Conservation (phyloP, 192 early-diverging fungal species). For the Dimargaris verticillata region DNA sequence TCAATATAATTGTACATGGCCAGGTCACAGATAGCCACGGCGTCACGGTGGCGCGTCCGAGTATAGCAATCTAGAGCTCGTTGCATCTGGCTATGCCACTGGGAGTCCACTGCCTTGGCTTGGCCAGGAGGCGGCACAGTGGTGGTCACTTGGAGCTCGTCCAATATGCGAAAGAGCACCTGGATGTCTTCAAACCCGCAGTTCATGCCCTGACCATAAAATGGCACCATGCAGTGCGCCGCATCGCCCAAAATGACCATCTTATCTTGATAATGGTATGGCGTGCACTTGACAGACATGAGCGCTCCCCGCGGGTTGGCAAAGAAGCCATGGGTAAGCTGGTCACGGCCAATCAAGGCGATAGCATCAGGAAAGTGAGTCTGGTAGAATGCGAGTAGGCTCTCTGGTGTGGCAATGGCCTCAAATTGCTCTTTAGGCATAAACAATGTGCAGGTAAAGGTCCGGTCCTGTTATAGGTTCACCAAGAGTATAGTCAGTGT, state of each 20-base stretch:
- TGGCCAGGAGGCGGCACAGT: neutral
- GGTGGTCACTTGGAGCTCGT: slow-evolving; percentile 22
- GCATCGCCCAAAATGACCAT: slow-evolving; percentile 83
- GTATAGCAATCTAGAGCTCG: slow-evolving; percentile 61
- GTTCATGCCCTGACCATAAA: slow-evolving; percentile 98
- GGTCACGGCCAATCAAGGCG: slow-evolving; percentile 54
- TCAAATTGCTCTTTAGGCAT: slow-evolving; percentile 82
- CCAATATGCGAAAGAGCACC: slow-evolving; percentile 39
- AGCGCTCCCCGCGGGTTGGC: slow-evolving; percentile 71
- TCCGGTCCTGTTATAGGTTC: slow-evolving; percentile 75
- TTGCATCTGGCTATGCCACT: slow-evolving; percentile 21
- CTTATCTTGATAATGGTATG: slow-evolving; percentile 66
- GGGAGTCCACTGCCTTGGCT: neutral
- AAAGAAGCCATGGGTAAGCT: slow-evolving; percentile 59
- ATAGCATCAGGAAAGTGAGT: slow-evolving; percentile 62
- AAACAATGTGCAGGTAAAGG: slow-evolving; percentile 93
- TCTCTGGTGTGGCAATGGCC: slow-evolving; percentile 38
- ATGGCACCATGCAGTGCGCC: slow-evolving; percentile 97
- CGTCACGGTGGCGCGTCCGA: slow-evolving; percentile 46
- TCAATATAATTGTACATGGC: slow-evolving; percentile 90
- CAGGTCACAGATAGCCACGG: slow-evolving; percentile 77
- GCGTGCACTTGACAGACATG: slow-evolving; percentile 67
- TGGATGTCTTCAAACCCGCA: slow-evolving; percentile 91
- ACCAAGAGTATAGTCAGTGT: too few species aligned
- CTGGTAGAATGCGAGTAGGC: slow-evolving; percentile 54